A percentile compares a stretch with the other conserved stretches of the same genome.
Evolutionary conservation across 2,329 filamentous ascomycete genomes (phyloP).

Genomic region (Massarina eburnea): DNA sequence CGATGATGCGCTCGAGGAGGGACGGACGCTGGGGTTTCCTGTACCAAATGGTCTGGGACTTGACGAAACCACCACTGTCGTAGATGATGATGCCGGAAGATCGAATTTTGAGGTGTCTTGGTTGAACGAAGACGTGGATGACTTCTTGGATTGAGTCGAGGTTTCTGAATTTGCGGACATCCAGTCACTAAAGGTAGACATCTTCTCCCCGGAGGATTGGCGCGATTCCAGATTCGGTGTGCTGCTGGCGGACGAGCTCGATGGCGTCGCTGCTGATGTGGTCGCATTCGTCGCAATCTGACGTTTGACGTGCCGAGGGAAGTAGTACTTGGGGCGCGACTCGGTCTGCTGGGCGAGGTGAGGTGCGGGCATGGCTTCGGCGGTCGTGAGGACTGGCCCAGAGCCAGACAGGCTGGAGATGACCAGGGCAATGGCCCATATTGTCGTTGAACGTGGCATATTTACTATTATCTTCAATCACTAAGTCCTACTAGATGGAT

Average conservation of each 20-base stretch:
- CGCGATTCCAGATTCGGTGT: slow-evolving; percentile 21
- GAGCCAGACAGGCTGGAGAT: slow-evolving; percentile 50
- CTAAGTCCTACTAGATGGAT: slow-evolving; percentile 20
- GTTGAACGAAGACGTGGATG: background rate
- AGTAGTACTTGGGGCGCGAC: slow-evolving; percentile 49
- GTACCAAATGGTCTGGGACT: slow-evolving; percentile 6
- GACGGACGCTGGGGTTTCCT: slow-evolving; percentile 5
- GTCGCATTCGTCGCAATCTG: slow-evolving; percentile 43
- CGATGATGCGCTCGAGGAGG: background rate
- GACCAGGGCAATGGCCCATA: slow-evolving; percentile 51
- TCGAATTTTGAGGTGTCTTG: background rate
- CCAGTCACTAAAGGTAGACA: background rate
- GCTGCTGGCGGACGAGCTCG: slow-evolving; percentile 24
- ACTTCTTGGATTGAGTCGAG: background rate
- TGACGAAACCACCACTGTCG: background rate
- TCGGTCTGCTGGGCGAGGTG: slow-evolving; percentile 35
- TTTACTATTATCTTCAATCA: slow-evolving; percentile 36
- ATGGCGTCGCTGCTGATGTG: slow-evolving; percentile 26
- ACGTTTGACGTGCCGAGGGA: slow-evolving; percentile 50
- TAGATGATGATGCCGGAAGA: background rate
- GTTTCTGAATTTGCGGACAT: background rate
- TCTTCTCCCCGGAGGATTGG: slow-evolving; percentile 17
- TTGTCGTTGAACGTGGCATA: slow-evolving; percentile 49
- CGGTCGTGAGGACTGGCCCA: slow-evolving; percentile 48
- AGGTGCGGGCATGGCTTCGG: slow-evolving; percentile 52